phyloP scores from a whole-genome alignment of 352 stramenopile species.

The Globisporangium perplexum region DNA sequence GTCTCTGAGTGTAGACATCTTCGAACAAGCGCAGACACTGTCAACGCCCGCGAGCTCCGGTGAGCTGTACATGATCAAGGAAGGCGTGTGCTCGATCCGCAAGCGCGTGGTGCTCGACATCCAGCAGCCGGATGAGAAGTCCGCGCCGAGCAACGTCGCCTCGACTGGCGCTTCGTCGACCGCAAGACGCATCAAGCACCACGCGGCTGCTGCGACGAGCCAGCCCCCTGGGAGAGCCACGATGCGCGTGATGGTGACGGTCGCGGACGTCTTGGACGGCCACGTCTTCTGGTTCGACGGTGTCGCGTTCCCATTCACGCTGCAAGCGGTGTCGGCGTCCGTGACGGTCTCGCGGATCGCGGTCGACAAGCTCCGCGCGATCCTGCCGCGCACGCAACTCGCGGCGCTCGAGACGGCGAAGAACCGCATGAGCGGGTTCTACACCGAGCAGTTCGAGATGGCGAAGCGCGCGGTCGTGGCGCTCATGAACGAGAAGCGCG shows the following conservation, averaged over 20 bases:
- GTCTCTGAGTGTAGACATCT: constrained; percentile 23
- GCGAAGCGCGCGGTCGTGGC: constrained; percentile 33
- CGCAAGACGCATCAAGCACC: not conserved
- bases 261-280: constrained; percentile 41
- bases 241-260: constrained; percentile 35
- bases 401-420: constrained; percentile 21
- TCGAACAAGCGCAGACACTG: constrained; percentile 12
- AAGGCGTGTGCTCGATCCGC: constrained; percentile 44
- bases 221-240: constrained; percentile 1
- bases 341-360: constrained; percentile 39
- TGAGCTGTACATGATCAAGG: constrained; percentile 43
- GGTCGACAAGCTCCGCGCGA: constrained; percentile 37
- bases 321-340: constrained; percentile 40
- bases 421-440: constrained; percentile 17
- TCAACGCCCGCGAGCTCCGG: constrained; percentile 1
- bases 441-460: constrained; percentile 26
- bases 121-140: not conserved
- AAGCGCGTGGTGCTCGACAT: constrained; percentile 16
- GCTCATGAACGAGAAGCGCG: constrained; percentile 46
- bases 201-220: not conserved
- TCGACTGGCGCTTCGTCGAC: not conserved
- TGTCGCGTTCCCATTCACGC: constrained; percentile 21
- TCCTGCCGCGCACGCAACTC: constrained; percentile 35
- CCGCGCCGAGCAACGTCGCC: not conserved
- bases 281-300: constrained; percentile 58